Percentiles rank a stretch among this genome's conserved stretches.
These are phyloP conservation scores for Gyrodon lividus DNA, from an alignment of 768 basidiomycete genomes.

Conservation along the genomic window DNA sequence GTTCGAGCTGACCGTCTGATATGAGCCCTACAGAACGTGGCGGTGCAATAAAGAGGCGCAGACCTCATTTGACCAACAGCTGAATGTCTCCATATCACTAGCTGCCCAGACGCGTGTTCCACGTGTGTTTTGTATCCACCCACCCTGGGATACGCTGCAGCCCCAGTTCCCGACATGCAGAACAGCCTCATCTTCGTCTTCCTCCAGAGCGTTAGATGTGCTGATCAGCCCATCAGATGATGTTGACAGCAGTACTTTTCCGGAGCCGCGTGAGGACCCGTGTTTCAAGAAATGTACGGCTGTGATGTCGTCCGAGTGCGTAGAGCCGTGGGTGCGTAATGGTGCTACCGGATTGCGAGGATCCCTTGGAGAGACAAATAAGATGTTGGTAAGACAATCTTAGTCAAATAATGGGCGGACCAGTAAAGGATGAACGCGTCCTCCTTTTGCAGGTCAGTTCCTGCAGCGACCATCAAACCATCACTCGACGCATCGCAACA, in stretches of 20 bases:
- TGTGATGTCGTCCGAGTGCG: constrained; percentile 94
- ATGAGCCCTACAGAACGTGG: not conserved
- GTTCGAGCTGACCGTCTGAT: constrained; percentile 55
- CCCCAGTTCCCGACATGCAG: constrained; percentile 85
- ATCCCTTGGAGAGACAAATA: constrained; percentile 60
- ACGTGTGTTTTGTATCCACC: constrained; percentile 49
- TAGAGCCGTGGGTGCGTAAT: constrained; percentile 74
- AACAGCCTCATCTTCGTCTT: constrained; percentile 86
- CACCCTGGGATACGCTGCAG: constrained; percentile 74
- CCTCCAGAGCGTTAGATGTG: constrained; percentile 66
- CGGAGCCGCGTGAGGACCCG: constrained; percentile 31
- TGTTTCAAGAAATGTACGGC: constrained; percentile 52
- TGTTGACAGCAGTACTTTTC: constrained; percentile 65
- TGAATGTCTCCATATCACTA: constrained; percentile 95
- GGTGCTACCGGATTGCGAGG: constrained; percentile 72
- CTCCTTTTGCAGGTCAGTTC: constrained; percentile 76
- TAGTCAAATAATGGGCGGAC: constrained; percentile 38
- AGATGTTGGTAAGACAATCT: not conserved
- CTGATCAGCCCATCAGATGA: constrained; percentile 85
- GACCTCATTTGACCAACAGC: constrained; percentile 78
- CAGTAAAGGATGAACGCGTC: constrained; percentile 86
- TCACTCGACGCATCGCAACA: constrained; percentile 71
- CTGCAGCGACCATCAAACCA: constrained; percentile 74
- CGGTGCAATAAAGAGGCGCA: constrained; percentile 3
- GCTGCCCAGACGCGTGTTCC: constrained; percentile 68